Evolutionary conservation across 257 asterid species (phyloP), one percentile per base, ranked within the genome.

Genomic region (Petunia secreta): DNA sequence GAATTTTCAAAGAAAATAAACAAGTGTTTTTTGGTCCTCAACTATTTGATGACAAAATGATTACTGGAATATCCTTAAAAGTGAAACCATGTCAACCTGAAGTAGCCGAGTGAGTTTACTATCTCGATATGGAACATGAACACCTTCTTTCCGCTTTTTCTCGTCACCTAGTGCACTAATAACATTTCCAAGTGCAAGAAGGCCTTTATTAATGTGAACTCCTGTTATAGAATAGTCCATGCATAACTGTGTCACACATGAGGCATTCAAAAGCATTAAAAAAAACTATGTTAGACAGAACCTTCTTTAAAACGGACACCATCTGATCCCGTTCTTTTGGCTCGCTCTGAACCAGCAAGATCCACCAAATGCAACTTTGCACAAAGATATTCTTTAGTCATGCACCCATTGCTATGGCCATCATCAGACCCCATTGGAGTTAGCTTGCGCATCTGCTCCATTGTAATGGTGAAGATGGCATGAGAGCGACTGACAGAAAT

Each of bases 261-360:
- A 83, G 75, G 13, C 78, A 48, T 36, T 36, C 78, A 34, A n/a
- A 50, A 36, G 15, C 46, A 6, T 44, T 3, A 36, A 50, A 60
- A 50, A 73, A 25, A 25, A 25, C 25, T 25, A 25, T 36, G 46
- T 13, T 58, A 73, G 36, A 73, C 62, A 78, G 77, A 80, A 89
- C 99, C 99, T 94, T 96, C 99, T 87, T 94, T 96, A 84, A 96
- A 96, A 75, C 99, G 98, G 76, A 96, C 88, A 79, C 99, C 99
- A 82, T 94, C 98, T 46, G 99, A 96, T 58, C 99, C 99, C 13
- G 99, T 96, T 86, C 98, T 88, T 91, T 96, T 96, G 34, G 99
- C 99, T 7, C 99, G 91, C 84, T 96, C 99, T 63, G 99, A 96
- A 81, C 99, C 99, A 84, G 99, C 99, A 80, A 96, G 98, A 86